Evolutionary conservation across 805 yeast genomes (phyloP).

Genomic region (Candida chilensis): DNA sequence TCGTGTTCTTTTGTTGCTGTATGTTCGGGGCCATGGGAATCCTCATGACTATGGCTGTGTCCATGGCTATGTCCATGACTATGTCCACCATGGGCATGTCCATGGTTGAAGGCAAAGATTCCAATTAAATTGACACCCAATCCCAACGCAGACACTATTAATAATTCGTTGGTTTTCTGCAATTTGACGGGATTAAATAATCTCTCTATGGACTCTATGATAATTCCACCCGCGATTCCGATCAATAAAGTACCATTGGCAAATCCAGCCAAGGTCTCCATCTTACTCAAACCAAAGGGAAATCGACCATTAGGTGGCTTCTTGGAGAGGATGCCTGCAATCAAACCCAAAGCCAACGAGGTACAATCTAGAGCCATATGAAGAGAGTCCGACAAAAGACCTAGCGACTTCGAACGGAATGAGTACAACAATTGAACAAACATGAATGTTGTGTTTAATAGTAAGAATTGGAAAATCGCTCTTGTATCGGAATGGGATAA

Average conservation of each 20-base stretch:
- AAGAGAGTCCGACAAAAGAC: constrained; percentile 83
- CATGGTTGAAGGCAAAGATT: constrained; percentile 88
- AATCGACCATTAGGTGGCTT: constrained; percentile 45
- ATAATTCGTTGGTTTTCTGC: constrained; percentile 73
- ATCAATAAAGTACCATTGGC: constrained; percentile 85
- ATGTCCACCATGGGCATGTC: constrained; percentile 45
- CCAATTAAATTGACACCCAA: constrained; percentile 86
- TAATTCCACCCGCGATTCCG: constrained; percentile 84
- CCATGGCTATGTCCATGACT: constrained; percentile 35
- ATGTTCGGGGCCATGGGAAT: constrained; percentile 13
- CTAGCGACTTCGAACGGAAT: constrained; percentile 85
- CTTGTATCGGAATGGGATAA: constrained; percentile 53
- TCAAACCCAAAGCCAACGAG: constrained; percentile 78
- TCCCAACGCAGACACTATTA: constrained; percentile 80
- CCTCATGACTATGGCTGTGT: constrained; percentile 22
- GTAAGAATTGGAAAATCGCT: constrained; percentile 79
- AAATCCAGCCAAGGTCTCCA: constrained; percentile 91
- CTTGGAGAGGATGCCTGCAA: constrained; percentile 59
- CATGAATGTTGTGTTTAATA: constrained; percentile 89
- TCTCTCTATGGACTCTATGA: constrained; percentile 80
- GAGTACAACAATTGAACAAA: constrained; percentile 88
- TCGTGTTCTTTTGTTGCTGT: constrained; percentile 13
- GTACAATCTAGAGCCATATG: constrained; percentile 97
- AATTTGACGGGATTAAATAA: constrained; percentile 68
- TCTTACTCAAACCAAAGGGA: constrained; percentile 79